phyloP scores from a whole-genome alignment of 75 land plant genomes.

The Sequoiadendron giganteum region DNA sequence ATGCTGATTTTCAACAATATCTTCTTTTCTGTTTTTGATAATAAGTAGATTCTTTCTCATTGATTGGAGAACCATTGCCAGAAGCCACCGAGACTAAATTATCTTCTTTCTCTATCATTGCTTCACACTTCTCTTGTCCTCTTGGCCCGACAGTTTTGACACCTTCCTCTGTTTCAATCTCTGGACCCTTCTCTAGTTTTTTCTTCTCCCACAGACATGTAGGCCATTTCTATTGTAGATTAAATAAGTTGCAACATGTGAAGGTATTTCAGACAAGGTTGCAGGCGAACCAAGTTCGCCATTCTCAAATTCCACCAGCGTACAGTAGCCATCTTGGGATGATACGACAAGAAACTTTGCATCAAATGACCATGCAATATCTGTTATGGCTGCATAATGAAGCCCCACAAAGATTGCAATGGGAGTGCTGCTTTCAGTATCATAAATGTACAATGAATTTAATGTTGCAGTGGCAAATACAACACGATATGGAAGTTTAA shows the following conservation, averaged over 20 bases:
- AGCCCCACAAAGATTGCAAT: constrained; percentile 85
- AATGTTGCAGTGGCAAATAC: constrained; percentile 95
- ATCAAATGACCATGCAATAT: constrained; percentile 91
- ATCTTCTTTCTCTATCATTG: background rate
- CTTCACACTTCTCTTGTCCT: background rate
- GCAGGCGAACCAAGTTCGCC: constrained; percentile 74
- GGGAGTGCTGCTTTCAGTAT: constrained; percentile 75
- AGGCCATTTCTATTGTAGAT: constrained; percentile 7
- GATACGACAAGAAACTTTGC: constrained; percentile 81
- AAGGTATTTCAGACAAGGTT: constrained; percentile 35
- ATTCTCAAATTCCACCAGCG: constrained; percentile 73
- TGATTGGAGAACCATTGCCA: constrained; percentile 3
- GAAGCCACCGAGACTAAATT: background rate
- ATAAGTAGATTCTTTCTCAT: constrained; percentile 7
- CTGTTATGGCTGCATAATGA: constrained; percentile 96
- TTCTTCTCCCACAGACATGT: background rate
- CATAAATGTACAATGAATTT: constrained; percentile 85
- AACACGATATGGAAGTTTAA: constrained; percentile 86
- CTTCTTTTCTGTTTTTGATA: constrained; percentile 6
- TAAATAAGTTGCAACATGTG: constrained; percentile 26
- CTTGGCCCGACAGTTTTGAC: background rate
- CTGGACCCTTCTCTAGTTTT: background rate
- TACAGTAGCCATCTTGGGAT: constrained; percentile 96
- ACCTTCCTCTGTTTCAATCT: background rate
- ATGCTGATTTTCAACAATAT: too few relatives aligned